Base-by-base conservation (phyloP, 805 yeast species). In the Candida taoyuanica region DNA sequence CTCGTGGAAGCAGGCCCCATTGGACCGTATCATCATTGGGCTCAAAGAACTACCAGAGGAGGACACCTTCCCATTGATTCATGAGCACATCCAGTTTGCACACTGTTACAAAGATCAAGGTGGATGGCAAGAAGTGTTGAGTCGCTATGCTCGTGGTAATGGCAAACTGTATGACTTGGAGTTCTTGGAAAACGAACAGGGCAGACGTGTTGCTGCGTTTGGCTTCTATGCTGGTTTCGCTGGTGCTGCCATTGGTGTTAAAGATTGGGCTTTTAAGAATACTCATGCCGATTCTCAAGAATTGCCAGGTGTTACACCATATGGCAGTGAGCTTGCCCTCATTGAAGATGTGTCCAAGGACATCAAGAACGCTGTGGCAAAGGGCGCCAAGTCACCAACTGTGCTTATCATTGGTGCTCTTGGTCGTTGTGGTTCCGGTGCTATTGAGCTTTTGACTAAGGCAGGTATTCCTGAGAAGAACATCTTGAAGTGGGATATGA, bases 161-260 rank as follows among this genome's bases (percentile, higher is more conserved):
- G 98, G 98, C 52, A 73, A 76, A 12, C 74, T 93, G 50, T 93
- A 93, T 61, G 99, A 93, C 62, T 71, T 93, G 50, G 99, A 93
- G 68, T 93, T 93, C 59, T 71, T 93, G 61, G 94, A 85, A 63
- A 87, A 93, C 61, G 96, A 84, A 53, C 80, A 77, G 57, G 98
- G 98, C 25, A 85, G 98, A 72, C 85, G 99, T 67, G 99, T 93
- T 20, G 99, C 99, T 31, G 98, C 98, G 7, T 93, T 93, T 60
- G 99, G 99, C n/a, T 93, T 77, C 71, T 91, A 91, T 63, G 98
- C 99, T 31, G 99, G 99, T n/a, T 93, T 93, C 62, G 98, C 98
- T 6, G 99, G 99, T 56, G 98, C 99, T 25, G 99, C 98, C 24
- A 67, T 93, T 39, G 98, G 98, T 55, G 71, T 91, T 36, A 77